Evolutionary conservation across 441 rosid genomes (phyloP), one percentile per base, ranked within the genome.

Genomic region (Capsella rubella): DNA sequence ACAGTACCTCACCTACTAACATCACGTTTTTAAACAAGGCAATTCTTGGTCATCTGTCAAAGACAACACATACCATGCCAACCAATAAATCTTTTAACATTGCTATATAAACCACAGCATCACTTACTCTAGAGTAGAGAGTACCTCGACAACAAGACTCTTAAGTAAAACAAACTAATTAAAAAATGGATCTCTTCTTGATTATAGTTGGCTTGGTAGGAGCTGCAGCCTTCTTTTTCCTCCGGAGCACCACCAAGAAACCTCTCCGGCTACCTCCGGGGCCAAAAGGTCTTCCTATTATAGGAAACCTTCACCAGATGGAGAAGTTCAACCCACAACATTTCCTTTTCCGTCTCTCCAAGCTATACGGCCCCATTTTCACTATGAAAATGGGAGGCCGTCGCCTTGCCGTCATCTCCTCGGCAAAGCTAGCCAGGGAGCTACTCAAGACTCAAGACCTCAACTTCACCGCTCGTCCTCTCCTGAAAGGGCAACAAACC

Each of bases 281-380:
- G 0, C 91, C 88, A 0, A 72, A 37, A 28, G 83, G 79, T 12
- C 85, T 89, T 71, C 93, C 88, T 6, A 52, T 85, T 2, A 76
- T 85, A 1, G 89, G 93, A 13, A 86, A 86, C 82, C 64, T 88
- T 25, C 87, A 79, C 78, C 90, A 85, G 52, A 75, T 88, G 73
- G 71, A 76, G 63, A 69, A 65, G 50, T 68, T 79, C 5, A 54
- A 69, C 46, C 73, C 67, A 29, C 87, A 83, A 51, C 57, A 37
- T 37, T 52, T 65, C 68, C 76, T 89, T 16, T 76, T 79, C 74
- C 57, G 81, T 34, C 86, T 89, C 9, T 83, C 89, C 16, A 66
- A 80, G 73, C 53, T 34, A 25, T 75, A 84, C 60, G 90, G 88
- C 2, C 84, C 93, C 3, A 55, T 89, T 21, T 73, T 83, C 72